A percentile compares a stretch with the other conserved stretches of the same genome.
phyloP scores from a whole-genome alignment of 495 filamentous ascomycete species.

The Collariella sp. region DNA sequence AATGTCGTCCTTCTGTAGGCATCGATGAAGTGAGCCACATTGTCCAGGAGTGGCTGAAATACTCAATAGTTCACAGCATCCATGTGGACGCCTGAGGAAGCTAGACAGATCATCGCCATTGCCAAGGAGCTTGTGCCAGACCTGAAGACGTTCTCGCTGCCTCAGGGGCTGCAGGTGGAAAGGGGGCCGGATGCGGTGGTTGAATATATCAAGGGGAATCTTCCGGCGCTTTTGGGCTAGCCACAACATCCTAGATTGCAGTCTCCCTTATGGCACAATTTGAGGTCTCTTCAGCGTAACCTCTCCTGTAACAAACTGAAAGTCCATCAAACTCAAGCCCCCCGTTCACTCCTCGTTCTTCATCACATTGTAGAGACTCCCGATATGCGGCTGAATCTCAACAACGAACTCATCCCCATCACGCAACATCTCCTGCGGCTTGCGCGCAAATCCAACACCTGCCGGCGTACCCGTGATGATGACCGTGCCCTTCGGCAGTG shows the following conservation, averaged over 20 bases:
- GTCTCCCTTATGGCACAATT: background rate
- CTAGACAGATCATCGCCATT: slow-evolving; percentile 45
- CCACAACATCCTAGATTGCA: no score
- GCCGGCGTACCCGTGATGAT: slow-evolving; percentile 45
- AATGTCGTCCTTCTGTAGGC: slow-evolving; percentile 5
- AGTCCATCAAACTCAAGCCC: background rate
- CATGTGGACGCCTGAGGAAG: slow-evolving; percentile 58
- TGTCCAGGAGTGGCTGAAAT: slow-evolving; percentile 8
- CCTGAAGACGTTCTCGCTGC: slow-evolving; percentile 53
- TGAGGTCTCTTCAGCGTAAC: background rate
- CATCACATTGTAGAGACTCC: slow-evolving; percentile 37
- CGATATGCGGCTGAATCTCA: slow-evolving; percentile 39
- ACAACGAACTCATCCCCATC: slow-evolving; percentile 43
- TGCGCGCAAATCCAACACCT: slow-evolving; percentile 35
- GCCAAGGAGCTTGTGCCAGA: slow-evolving; percentile 37
- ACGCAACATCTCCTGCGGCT: slow-evolving; percentile 35
- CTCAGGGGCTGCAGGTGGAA: slow-evolving; percentile 55
- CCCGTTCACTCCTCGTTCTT: slow-evolving; percentile 33
- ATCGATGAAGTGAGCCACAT: slow-evolving; percentile 23
- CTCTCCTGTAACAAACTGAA: no score
- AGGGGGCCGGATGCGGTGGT: slow-evolving; percentile 58
- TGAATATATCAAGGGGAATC: slow-evolving; percentile 52
- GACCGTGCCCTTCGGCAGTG: slow-evolving; percentile 36
- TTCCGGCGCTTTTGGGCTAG: slow-evolving; percentile 42
- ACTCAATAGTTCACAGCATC: slow-evolving; percentile 56